Conservation (phyloP, 768 basidiomycete genomes). For the Lepiota subincarnata region DNA sequence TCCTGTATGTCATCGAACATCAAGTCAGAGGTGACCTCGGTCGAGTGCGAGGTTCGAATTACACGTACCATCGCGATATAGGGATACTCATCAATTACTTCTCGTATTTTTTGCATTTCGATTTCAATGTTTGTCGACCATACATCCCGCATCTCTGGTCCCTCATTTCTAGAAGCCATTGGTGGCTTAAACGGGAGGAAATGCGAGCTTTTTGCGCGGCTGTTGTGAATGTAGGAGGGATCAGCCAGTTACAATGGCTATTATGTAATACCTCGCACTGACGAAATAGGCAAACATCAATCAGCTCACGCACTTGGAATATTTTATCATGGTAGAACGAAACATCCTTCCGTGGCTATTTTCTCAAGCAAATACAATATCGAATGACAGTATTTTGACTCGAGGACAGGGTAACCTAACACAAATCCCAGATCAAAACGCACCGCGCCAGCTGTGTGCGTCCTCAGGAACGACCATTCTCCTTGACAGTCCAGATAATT, state of each 20-base stretch:
- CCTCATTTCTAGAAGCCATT: constrained; percentile 10
- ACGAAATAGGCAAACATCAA: too few species aligned
- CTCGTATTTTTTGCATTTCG: constrained; percentile 87
- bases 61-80: constrained; percentile 88
- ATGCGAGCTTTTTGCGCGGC: neutral
- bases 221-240: constrained; percentile 3
- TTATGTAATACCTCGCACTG: constrained; percentile 2
- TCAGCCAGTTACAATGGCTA: neutral
- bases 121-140: constrained; percentile 91
- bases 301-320: too few species aligned
- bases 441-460: too few species aligned
- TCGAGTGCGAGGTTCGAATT: constrained; percentile 17
- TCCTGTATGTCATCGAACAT: constrained; percentile 52
- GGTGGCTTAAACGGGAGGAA: neutral
- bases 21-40: constrained; percentile 19
- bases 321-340: too few species aligned
- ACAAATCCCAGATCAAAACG: too few species aligned
- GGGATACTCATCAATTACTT: constrained; percentile 85
- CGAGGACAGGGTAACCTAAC: too few species aligned
- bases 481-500: too few species aligned
- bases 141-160: constrained; percentile 74
- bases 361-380: too few species aligned
- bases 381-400: too few species aligned
- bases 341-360: too few species aligned
- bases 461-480: too few species aligned